Evolutionary conservation across 306 rosid genomes (phyloP), one percentile per base, ranked within the genome.

Genomic region (Trichosanthes truncata): DNA sequence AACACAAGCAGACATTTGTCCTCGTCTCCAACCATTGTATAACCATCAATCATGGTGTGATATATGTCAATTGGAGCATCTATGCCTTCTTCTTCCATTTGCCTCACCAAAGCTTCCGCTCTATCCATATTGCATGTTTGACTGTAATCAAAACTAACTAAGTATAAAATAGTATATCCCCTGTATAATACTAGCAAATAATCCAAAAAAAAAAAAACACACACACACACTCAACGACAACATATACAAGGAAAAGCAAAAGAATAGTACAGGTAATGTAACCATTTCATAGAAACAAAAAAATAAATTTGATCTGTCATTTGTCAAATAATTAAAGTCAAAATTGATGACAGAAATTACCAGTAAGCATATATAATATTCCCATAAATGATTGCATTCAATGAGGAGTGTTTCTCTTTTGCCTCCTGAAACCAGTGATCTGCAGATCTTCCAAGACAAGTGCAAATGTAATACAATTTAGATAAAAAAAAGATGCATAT

Each of bases 1-100:
- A 95, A 95, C 83, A 95, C 98, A 83, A 92, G 78, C 89, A 91
- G 84, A 80, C 97, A 95, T 88, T 91, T 95, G 33, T 89, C 89
- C 87, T 92, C 97, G 82, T 91, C 79, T 60, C 97, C 93, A 79
- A 87, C 76, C 89, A 95, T 95, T 52, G 97, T 92, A 89, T 95
- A 95, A 74, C 97, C 98, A 84, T 92, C 98, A 93, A 95, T 95
- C 98, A 95, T 95, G 80, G 96, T 92, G 74, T 95, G 97, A 87
- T 95, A 95, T 84, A 95, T 92, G 83, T 92, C 97, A n/a, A 92
- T 87, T 29, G 92, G 88, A 82, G 97, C 98, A 87, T 95, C 97
- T 80, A 95, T 95, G 73, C 98, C 98, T 72, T 91, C 92, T 90
- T 87, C 98, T 91, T 95, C 98, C 97, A 95, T 95, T 82, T 95